Evolutionary conservation across 2,329 filamentous ascomycete species (phyloP).

Genomic region (Purpureocillium takamizusanense): DNA sequence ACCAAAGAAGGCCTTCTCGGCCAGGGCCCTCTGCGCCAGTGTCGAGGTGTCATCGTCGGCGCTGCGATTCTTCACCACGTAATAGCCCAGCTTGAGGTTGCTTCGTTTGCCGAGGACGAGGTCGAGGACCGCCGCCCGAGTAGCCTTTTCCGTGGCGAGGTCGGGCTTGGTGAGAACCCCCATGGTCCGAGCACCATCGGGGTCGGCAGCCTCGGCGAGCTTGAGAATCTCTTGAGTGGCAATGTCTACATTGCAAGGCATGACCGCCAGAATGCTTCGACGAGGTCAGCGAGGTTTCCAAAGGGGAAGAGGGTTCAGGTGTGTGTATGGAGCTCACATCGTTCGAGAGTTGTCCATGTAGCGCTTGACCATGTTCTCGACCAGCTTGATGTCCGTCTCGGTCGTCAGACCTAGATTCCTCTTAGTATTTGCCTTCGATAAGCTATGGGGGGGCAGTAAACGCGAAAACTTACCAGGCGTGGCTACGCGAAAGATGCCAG

Average conservation of each 20-base stretch:
- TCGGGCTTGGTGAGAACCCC: constrained; percentile 53
- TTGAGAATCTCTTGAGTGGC: constrained; percentile 31
- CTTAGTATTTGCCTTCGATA: background rate
- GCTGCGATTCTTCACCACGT: constrained; percentile 37
- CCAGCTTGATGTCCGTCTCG: constrained; percentile 32
- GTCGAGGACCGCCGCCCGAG: constrained; percentile 27
- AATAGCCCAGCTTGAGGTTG: constrained; percentile 37
- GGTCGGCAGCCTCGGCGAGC: constrained; percentile 26
- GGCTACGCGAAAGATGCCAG: constrained; percentile 38
- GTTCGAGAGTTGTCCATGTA: constrained; percentile 38
- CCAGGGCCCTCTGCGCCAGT: constrained; percentile 17
- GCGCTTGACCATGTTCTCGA: constrained; percentile 35
- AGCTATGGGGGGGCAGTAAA: fast-evolving
- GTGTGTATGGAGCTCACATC: constrained; percentile 17
- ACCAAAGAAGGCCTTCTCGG: constrained; percentile 29
- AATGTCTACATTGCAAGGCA: constrained; percentile 29
- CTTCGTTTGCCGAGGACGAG: constrained; percentile 30
- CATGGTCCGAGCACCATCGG: constrained; percentile 30
- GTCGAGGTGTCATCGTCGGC: constrained; percentile 28
- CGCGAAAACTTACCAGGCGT: constrained; percentile 10
- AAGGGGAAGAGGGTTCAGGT: background rate
- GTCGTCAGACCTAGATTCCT: constrained; percentile 27
- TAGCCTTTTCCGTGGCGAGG: constrained; percentile 32
- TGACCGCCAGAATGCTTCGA: constrained; percentile 32
- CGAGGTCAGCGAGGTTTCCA: background rate